Conservation (phyloP, 1,139 yeast genomes). For the Suhomyces maxii region DNA sequence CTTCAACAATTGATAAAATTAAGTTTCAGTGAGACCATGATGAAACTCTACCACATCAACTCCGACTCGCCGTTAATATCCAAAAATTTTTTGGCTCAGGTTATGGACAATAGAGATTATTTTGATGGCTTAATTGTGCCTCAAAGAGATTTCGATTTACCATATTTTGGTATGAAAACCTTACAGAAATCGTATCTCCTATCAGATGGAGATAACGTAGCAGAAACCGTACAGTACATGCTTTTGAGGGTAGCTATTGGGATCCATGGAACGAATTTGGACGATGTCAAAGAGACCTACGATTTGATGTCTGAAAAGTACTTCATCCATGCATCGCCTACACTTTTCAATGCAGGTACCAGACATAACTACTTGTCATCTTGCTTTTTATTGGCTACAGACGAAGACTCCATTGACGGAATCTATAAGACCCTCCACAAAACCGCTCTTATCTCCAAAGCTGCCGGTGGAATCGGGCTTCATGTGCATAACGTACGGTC, state of each 20-base stretch:
- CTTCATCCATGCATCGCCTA: constrained; percentile 89
- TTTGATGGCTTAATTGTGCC: constrained; percentile 39
- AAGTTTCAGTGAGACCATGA: constrained; percentile 37
- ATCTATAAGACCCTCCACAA: constrained; percentile 84
- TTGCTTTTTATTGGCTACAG: constrained; percentile 85
- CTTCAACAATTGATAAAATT: constrained; percentile 29
- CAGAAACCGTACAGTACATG: constrained; percentile 55
- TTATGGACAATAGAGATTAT: constrained; percentile 28
- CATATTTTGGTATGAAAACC: constrained; percentile 57
- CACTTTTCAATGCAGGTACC: constrained; percentile 87
- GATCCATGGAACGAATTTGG: constrained; percentile 45
- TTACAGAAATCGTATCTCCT: constrained; percentile 49
- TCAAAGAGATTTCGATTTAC: constrained; percentile 40
- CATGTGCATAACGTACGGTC: constrained; percentile 83
- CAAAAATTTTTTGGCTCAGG: constrained; percentile 30
- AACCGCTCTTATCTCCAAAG: constrained; percentile 82
- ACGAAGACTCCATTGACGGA: constrained; percentile 88
- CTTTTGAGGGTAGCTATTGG: constrained; percentile 55
- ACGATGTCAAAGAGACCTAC: constrained; percentile 47
- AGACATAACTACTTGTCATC: constrained; percentile 86
- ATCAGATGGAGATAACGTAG: constrained; percentile 30
- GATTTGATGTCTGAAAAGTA: constrained; percentile 76
- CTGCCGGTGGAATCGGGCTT: constrained; percentile 90
- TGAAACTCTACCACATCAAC: not conserved
- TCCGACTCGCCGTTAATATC: constrained; percentile 21